phyloP scores from a whole-genome alignment of 73 alveolate genomes.

The Tetrahymena borealis region DNA sequence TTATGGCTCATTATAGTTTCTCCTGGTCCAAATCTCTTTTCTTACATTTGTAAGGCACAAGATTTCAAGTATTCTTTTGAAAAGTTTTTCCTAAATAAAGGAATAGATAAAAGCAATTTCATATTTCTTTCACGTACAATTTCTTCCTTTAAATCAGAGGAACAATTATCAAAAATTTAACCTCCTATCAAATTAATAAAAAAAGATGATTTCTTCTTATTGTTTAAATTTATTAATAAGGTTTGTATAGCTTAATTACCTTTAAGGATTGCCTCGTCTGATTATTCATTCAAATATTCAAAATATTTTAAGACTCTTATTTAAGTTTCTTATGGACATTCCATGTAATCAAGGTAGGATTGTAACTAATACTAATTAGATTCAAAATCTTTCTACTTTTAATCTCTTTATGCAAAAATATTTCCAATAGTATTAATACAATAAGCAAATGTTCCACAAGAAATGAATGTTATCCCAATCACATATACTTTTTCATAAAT shows the following conservation, averaged over 20 bases:
- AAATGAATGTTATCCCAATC: slow-evolving; percentile 10
- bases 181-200: neutral
- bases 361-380: neutral
- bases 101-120: neutral
- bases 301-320: neutral
- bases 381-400: neutral
- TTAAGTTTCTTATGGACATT: neutral
- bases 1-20: neutral
- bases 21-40: neutral
- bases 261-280: neutral
- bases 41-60: neutral
- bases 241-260: no score
- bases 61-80: neutral
- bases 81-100: neutral
- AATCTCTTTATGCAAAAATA: neutral
- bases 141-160: neutral
- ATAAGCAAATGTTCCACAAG: slow-evolving; percentile 19
- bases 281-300: neutral
- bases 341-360: neutral
- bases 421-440: slow-evolving; percentile 15
- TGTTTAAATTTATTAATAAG: no score
- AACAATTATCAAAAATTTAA: neutral
- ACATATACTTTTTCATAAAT: slow-evolving; percentile 12
- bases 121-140: neutral
- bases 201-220: no score